These are phyloP conservation scores for Hymenoscyphus occultus DNA, from an alignment of 2,329 filamentous ascomycete species.

Conservation along the genomic window DNA sequence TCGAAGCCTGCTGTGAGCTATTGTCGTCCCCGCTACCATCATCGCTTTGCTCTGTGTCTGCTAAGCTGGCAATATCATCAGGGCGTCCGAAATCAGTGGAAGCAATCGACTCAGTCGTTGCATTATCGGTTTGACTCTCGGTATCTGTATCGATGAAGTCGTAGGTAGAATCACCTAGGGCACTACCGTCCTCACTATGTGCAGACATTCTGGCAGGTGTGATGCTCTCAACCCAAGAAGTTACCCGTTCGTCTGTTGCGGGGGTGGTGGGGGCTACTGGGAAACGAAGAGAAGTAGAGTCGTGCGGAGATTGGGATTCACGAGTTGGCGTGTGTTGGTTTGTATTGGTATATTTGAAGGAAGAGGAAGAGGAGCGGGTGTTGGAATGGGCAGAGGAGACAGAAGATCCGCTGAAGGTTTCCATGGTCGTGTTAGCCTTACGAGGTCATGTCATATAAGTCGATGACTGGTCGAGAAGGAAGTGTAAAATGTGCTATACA, in stretches of 20 bases:
- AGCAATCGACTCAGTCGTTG: constrained; percentile 35
- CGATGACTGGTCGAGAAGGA: constrained; percentile 5
- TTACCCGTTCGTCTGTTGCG: constrained; percentile 30
- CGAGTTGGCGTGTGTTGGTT: constrained; percentile 4
- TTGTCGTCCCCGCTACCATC: constrained; percentile 36
- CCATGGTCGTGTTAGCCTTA: constrained; percentile 36
- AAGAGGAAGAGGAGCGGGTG: neutral
- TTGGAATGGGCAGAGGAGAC: constrained; percentile 13
- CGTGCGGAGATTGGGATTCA: constrained; percentile 11
- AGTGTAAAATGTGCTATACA: constrained; percentile 6
- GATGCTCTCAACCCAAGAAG: constrained; percentile 32
- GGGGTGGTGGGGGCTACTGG: constrained; percentile 21
- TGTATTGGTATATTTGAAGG: constrained; percentile 9
- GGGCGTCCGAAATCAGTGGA: constrained; percentile 36
- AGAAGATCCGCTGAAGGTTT: constrained; percentile 25
- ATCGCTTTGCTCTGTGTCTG: constrained; percentile 36
- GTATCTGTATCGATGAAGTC: constrained; percentile 38
- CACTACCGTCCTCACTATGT: constrained; percentile 34
- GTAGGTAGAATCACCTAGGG: constrained; percentile 35
- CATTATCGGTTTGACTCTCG: constrained; percentile 36
- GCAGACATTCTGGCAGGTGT: constrained; percentile 31
- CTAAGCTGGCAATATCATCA: constrained; percentile 38
- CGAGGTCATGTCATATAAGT: constrained; percentile 26
- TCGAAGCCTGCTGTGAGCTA: constrained; percentile 15
- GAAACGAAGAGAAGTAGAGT: constrained; percentile 28